These are phyloP conservation scores for Aschersonia sp. DNA, from an alignment of 2,329 filamentous ascomycete species.

Conservation along the genomic window DNA sequence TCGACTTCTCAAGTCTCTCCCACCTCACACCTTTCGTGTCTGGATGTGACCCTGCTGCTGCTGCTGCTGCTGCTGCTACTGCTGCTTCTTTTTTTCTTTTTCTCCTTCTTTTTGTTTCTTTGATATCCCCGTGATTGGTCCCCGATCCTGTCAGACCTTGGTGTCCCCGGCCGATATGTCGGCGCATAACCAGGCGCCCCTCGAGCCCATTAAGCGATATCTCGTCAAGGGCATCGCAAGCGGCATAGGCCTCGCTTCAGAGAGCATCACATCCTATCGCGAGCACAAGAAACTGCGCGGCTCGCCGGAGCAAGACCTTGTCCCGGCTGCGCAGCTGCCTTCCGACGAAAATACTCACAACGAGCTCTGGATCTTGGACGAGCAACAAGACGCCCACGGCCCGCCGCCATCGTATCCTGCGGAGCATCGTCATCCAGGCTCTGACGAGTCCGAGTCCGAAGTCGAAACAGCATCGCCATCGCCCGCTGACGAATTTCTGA, in stretches of 20 bases:
- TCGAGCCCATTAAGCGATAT: slow-evolving; percentile 1
- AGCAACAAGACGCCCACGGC: neutral
- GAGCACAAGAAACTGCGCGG: neutral
- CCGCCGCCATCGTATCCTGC: neutral
- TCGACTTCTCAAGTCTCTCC: no score
- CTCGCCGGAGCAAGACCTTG: neutral
- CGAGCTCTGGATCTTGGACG: neutral
- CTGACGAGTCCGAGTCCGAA: neutral
- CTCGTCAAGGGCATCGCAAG: neutral
- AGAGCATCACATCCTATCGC: neutral
- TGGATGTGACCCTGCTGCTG: no score
- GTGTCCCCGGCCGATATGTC: neutral
- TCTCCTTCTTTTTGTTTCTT: no score
- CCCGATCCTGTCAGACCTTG: no score
- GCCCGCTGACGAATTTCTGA: neutral
- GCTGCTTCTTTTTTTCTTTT: no score
- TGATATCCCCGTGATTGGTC: no score
- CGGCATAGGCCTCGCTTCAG: neutral
- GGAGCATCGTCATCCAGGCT: neutral
- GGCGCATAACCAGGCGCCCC: neutral
- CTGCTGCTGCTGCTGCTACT: no score
- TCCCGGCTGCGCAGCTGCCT: neutral
- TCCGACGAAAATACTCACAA: neutral
- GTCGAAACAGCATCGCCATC: neutral
- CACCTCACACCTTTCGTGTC: no score